These are phyloP conservation scores for Penicillium parvum DNA, from an alignment of 495 filamentous ascomycete species.

Conservation along the genomic window DNA sequence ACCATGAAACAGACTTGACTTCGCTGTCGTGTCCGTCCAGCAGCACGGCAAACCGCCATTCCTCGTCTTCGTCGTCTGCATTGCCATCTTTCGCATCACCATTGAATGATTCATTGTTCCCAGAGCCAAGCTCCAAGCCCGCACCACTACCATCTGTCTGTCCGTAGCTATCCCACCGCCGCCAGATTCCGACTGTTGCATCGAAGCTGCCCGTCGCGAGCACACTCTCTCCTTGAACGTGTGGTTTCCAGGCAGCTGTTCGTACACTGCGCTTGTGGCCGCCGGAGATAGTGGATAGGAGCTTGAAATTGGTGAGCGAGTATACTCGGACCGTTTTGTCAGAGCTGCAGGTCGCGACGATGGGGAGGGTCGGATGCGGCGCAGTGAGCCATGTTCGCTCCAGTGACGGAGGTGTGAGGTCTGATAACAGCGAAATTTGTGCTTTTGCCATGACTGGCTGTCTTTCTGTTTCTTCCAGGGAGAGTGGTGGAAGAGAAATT, in stretches of 20 bases:
- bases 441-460: slow-evolving; percentile 5
- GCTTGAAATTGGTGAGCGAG: slow-evolving; percentile 72
- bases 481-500: slow-evolving; percentile 10
- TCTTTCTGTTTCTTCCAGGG: neutral
- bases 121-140: neutral
- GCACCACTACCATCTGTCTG: slow-evolving; percentile 26
- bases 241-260: slow-evolving; percentile 78
- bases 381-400: slow-evolving; percentile 80
- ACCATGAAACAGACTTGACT: slow-evolving; percentile 82
- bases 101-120: neutral
- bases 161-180: slow-evolving; percentile 53
- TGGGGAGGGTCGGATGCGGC: slow-evolving; percentile 80
- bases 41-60: slow-evolving; percentile 83
- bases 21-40: slow-evolving; percentile 93
- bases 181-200: slow-evolving; percentile 84
- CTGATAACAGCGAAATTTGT: slow-evolving; percentile 26
- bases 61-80: slow-evolving; percentile 59
- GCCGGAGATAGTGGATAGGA: slow-evolving; percentile 73
- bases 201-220: slow-evolving; percentile 93
- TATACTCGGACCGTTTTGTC: slow-evolving; percentile 84
- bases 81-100: neutral
- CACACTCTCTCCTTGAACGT: slow-evolving; percentile 57
- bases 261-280: slow-evolving; percentile 88
- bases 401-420: slow-evolving; percentile 55
- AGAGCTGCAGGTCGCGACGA: slow-evolving; percentile 83